Conservation (phyloP, 2,329 filamentous ascomycete species). For the Sclerotinia spermophila region DNA sequence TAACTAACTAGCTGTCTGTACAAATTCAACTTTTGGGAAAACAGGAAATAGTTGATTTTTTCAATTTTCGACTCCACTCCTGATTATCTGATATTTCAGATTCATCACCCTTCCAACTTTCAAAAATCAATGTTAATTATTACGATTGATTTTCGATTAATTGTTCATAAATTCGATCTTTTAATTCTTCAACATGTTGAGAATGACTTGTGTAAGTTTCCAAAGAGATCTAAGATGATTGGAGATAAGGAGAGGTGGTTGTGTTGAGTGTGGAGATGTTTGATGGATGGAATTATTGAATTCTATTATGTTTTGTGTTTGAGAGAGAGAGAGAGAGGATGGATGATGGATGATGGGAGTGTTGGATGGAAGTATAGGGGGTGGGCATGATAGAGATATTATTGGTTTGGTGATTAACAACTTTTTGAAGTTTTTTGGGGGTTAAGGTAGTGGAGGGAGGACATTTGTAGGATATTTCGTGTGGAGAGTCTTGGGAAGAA, state of each 20-base stretch:
- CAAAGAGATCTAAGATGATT: too few species aligned
- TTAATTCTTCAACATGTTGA: too few species aligned
- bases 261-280: not conserved
- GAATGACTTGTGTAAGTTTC: too few species aligned
- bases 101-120: too few species aligned
- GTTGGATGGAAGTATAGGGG: fast-evolving
- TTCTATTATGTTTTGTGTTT: not conserved
- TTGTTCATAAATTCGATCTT: too few species aligned
- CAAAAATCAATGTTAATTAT: too few species aligned
- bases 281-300: fast-evolving
- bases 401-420: not conserved
- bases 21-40: too few species aligned
- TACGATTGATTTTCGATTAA: too few species aligned
- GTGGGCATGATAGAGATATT: fast-evolving
- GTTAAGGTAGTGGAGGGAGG: not conserved
- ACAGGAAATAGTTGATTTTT: not conserved
- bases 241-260: too few species aligned
- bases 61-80: not conserved
- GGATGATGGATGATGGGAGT: not conserved
- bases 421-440: not conserved
- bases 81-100: too few species aligned
- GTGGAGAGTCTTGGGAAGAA: fast-evolving
- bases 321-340: fast-evolving
- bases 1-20: too few species aligned
- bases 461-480: not conserved